Percentiles rank a stretch among this genome's conserved stretches.
Conservation (phyloP, 441 rosid genomes). For the Eutrema salsugineum region DNA sequence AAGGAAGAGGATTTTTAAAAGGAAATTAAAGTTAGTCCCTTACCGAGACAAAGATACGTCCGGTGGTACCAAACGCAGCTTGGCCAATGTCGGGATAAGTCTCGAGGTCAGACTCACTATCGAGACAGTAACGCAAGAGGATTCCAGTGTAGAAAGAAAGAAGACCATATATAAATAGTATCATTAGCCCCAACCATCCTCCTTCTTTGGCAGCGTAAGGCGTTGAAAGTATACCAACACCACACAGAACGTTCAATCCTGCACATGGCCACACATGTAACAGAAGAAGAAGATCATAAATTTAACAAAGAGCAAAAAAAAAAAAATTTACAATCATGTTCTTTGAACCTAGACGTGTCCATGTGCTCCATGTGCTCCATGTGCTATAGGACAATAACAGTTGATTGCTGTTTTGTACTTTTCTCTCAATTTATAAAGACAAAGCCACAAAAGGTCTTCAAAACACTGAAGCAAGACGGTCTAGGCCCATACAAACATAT, state of each 20-base stretch:
- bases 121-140: slow-evolving; percentile 72
- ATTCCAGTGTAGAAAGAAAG: slow-evolving; percentile 90
- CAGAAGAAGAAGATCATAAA: background rate
- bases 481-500: background rate
- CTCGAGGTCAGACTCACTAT: slow-evolving; percentile 81
- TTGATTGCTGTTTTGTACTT: slow-evolving; percentile 24
- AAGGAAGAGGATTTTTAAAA: background rate
- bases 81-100: slow-evolving; percentile 98
- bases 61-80: slow-evolving; percentile 81
- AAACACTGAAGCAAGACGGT: background rate
- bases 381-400: slow-evolving; percentile 12
- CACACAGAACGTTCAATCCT: slow-evolving; percentile 92
- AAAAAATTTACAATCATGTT: background rate
- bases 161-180: slow-evolving; percentile 56
- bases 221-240: slow-evolving; percentile 90
- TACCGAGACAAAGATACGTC: slow-evolving; percentile 75
- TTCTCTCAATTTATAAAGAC: background rate
- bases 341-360: slow-evolving; percentile 22
- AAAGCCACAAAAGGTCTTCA: background rate
- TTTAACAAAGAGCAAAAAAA: background rate
- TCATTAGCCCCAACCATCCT: slow-evolving; percentile 78
- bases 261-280: slow-evolving; percentile 33
- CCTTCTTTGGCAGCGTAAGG: slow-evolving; percentile 92
- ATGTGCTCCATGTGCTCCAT: slow-evolving; percentile 31
- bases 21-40: background rate